Evolutionary conservation across 208 protist genomes (phyloP), one percentile per base, ranked within the genome.

Genomic region (Leishmania arabica): DNA sequence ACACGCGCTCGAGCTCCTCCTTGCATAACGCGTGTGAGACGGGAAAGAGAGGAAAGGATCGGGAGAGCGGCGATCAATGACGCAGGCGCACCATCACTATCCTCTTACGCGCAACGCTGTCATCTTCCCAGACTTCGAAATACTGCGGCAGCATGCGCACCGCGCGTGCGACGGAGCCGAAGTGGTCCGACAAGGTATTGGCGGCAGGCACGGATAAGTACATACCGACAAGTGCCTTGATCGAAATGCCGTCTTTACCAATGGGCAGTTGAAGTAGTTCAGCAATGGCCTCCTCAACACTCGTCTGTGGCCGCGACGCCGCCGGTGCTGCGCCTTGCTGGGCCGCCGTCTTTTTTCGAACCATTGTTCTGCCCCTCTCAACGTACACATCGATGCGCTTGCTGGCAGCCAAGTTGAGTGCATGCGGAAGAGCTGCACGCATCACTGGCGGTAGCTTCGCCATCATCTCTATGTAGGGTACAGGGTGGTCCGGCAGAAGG

Each of bases 241-340:
- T 6, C n/a, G 89, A 86, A 2, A 91, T 90, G n/a, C 91, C 94
- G 0, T 86, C 82, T 2, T 19, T n/a, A 9, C 86, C 90, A 64
- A 90, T 83, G 4, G 91, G 94, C 24, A 87, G 77, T 79, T 91
- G 87, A n/a, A 87, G 87, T 37, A 97, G 58, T 74, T 86, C 89
- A 49, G 91, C 89, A 64, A 97, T 82, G 3, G 92, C 92, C 56
- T 95, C 94, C 78, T 97, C 94, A 11, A 92, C 82, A 42, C 80
- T 84, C 84, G 92, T 88, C 17, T 83, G 82, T 34, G 66, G 78
- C 11, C 21, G 8, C 56, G 58, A 60, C 37, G 13, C 31, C 40
- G 56, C 31, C 34, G 56, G 3, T 42, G 74, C 27, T 19, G 45
- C 9, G 24, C 24, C 24, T 53, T 3, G 56, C 37, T 53, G 51